Base-by-base conservation (phyloP, 2,329 filamentous ascomycete genomes). In the Macrophomina phaseolina region DNA sequence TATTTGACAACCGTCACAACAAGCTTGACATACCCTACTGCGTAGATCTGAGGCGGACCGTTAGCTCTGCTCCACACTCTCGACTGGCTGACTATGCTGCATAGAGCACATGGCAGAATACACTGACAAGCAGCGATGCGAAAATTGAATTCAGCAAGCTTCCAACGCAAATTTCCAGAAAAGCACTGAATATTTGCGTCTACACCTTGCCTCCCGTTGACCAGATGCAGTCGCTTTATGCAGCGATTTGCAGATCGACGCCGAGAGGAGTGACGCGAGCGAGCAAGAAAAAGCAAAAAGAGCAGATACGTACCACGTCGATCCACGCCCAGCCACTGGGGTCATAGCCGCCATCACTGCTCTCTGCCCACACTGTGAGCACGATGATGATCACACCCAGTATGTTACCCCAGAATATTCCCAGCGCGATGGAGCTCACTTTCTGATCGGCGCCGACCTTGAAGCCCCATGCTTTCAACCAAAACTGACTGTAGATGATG, bases 1-100 rank as follows among this genome's bases (percentile, higher is more conserved):
- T 97, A 98, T 81, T 99, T 99, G 80, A 97, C 86, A 32, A 97
- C 81, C 0, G 94, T 97, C 70, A 97, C 87, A 65, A 94, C 79
- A 40, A 99, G 84, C 81, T 99, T 99, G 76, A 97, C 90, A 76
- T 96, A 96, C 49, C 92, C 92, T 38, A 96, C 81, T 12, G 90
- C 86, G 74, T 89, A 88, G 38, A 89, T 81, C 86, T 69, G 55
- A 18, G 4, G 58, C 18, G 14, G n/a, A 5, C 7, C 9, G 36
- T 66, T 45, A 66, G 64, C 42, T 23, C 23, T 23, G 23, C 23
- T 23, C 23, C 23, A 23, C 23, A 23, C 23, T 23, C 23, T 23
- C 23, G 23, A 23, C 3, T 23, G 23, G 1, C 23, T 23, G 23
- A 23, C 36, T 38, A 38, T 38, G 36, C 2, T 38, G 23, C 23